Evolutionary conservation across 306 rosid genomes (phyloP).

Genomic region (Vachellia pachyceras): DNA sequence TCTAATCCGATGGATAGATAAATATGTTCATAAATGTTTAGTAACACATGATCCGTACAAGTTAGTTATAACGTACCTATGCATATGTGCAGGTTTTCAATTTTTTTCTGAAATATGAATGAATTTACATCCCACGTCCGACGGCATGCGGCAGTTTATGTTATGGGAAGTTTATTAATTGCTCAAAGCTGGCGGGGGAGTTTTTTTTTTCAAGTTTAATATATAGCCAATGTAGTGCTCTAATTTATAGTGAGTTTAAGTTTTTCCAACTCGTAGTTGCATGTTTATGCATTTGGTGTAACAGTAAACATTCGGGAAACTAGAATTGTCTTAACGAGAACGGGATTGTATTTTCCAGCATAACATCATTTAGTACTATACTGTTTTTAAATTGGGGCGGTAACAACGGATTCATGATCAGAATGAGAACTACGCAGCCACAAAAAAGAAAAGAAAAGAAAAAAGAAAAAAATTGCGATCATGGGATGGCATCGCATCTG

Average conservation of each 20-base stretch:
- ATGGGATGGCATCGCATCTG: neutral
- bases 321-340: neutral
- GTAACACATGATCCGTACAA: neutral
- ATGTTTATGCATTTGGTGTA: neutral
- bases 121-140: slow-evolving; percentile 15
- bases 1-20: slow-evolving; percentile 9
- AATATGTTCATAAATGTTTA: neutral
- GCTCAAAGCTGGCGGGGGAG: too few species aligned
- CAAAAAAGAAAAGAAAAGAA: neutral
- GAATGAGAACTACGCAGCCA: neutral
- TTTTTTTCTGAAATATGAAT: neutral
- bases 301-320: neutral
- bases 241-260: neutral
- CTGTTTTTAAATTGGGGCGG: neutral
- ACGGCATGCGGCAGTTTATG: slow-evolving; percentile 13
- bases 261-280: neutral
- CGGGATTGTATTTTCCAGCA: neutral
- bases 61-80: neutral
- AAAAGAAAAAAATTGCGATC: too few species aligned
- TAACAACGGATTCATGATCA: neutral
- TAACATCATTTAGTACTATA: neutral
- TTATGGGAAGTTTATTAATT: slow-evolving; percentile 13
- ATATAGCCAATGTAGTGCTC: slow-evolving; percentile 28
- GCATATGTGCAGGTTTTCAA: neutral
- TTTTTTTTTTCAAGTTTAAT: neutral